Conservation (phyloP, 768 basidiomycete genomes). For the Collybia sp. region DNA sequence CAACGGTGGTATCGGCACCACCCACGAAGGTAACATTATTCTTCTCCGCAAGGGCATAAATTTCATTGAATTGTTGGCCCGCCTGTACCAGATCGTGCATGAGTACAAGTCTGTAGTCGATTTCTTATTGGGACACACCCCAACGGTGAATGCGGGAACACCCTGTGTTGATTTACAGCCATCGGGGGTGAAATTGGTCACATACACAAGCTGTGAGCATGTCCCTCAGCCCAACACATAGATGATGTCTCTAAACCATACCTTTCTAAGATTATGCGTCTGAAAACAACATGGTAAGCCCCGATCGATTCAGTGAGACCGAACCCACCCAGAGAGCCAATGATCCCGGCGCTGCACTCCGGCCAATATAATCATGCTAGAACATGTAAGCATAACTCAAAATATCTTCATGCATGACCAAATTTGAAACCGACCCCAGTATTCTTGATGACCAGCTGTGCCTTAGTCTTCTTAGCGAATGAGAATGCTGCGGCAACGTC, state of each 20-base stretch:
- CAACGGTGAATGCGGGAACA: slow-evolving; percentile 10
- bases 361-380: slow-evolving; percentile 38
- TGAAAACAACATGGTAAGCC: not conserved
- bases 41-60: slow-evolving; percentile 32
- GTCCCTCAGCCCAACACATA: not conserved
- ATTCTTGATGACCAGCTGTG: slow-evolving; percentile 32
- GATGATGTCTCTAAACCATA: not conserved
- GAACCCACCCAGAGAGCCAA: slow-evolving; percentile 29
- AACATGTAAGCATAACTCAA: slow-evolving; percentile 1
- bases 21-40: slow-evolving; percentile 41
- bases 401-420: not conserved
- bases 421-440: slow-evolving; percentile 17
- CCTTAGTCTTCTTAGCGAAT: slow-evolving; percentile 30
- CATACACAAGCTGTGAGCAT: slow-evolving; percentile 16
- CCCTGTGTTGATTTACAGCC: slow-evolving; percentile 16
- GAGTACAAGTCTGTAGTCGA: slow-evolving; percentile 12
- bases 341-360: slow-evolving; percentile 34
- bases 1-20: slow-evolving; percentile 38
- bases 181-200: slow-evolving; percentile 21
- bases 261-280: slow-evolving; percentile 29
- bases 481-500: slow-evolving; percentile 36
- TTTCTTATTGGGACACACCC: not conserved
- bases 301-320: no score
- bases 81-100: slow-evolving; percentile 22
- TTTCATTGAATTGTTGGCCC: slow-evolving; percentile 42